Evolutionary conservation across 495 filamentous ascomycete species (phyloP), one percentile per base, ranked within the genome.

Genomic region (Aspergillus ellipticus): DNA sequence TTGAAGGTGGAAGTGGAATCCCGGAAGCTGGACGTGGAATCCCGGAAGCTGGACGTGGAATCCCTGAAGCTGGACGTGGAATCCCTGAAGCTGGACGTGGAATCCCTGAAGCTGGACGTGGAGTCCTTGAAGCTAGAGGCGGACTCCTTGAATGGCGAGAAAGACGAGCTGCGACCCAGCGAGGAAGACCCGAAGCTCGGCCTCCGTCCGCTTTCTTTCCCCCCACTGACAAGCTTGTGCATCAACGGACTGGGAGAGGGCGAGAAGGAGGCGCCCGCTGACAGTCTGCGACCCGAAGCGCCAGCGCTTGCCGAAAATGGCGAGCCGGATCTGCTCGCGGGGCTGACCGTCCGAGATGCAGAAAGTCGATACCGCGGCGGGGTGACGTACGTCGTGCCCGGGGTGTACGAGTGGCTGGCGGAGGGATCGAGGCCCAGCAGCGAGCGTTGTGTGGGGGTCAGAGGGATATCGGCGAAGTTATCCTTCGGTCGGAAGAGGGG

Each of bases 301-400:
- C 75, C 77, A 41, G 66, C 61, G 37, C 64, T 72, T 11, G 71
- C 66, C 16, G 80, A 78, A 16, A 81, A 59, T 21, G 82, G 79
- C 1, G 84, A 82, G 59, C 79, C 70, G 59, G 73, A 80, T 31
- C 78, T 77, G 59, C 75, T 81, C 19, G 76, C 74, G n/a, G 77
- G 73, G 51, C 77, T 77, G 37, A 59, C 73, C 65, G 70, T 69
- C 65, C 78, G 79, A n/a, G 82, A 84, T 6, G 88, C 83, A 13
- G 89, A 92, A 51, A 90, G 79, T 7, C 85, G 80, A 74, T 96
- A 97, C 51, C 89, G 83, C 3, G 94, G 94, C 2, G 94, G 94
- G 0, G 93, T 97, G 62, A 87, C 81, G 68, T 87, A 93, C 11
- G 81, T 79, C 31, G 74, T 78, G 3, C 75, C 78, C 0, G 89